phyloP scores from a whole-genome alignment of 2,329 filamentous ascomycete species.

The Neophaeococcomyces aloes region DNA sequence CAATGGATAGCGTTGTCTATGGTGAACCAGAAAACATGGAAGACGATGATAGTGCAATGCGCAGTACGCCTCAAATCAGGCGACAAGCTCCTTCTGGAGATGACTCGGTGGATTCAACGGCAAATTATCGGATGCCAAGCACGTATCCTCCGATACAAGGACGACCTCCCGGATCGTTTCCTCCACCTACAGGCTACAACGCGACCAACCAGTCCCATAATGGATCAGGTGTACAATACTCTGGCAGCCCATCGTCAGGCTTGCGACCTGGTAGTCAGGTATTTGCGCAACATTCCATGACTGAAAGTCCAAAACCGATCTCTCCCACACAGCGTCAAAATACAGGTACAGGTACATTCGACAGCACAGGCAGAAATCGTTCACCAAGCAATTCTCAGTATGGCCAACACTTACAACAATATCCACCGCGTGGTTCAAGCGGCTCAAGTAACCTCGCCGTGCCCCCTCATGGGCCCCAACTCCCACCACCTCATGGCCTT shows the following conservation, averaged over 20 bases:
- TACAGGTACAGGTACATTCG: conserved; percentile 27
- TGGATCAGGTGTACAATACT: not conserved
- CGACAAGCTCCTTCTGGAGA: conserved; percentile 53
- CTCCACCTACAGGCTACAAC: conserved; percentile 47
- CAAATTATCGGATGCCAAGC: conserved; percentile 49
- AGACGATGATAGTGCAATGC: conserved; percentile 34
- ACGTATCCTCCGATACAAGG: conserved; percentile 66
- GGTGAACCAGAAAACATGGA: conserved; percentile 41
- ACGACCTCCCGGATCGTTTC: conserved; percentile 49
- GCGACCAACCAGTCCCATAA: conserved; percentile 23
- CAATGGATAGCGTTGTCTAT: conserved; percentile 56
- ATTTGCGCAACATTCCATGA: conserved; percentile 64
- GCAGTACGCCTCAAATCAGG: conserved; percentile 60
- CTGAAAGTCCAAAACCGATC: conserved; percentile 77
- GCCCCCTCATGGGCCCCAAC: conserved; percentile 32
- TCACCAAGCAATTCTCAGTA: conserved; percentile 36
- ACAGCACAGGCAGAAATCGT: conserved; percentile 29
- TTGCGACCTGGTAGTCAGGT: conserved; percentile 25
- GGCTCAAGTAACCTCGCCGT: conserved; percentile 24
- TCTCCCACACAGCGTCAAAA: conserved; percentile 31
- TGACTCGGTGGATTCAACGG: conserved; percentile 30
- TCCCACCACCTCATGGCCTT: conserved; percentile 35
- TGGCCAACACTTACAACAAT: conserved; percentile 32
- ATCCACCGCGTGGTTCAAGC: conserved; percentile 20
- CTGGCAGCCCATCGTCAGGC: not conserved